These are phyloP conservation scores for Colletotrichum caudatum DNA, from an alignment of 2,329 filamentous ascomycete genomes.

Conservation along the genomic window DNA sequence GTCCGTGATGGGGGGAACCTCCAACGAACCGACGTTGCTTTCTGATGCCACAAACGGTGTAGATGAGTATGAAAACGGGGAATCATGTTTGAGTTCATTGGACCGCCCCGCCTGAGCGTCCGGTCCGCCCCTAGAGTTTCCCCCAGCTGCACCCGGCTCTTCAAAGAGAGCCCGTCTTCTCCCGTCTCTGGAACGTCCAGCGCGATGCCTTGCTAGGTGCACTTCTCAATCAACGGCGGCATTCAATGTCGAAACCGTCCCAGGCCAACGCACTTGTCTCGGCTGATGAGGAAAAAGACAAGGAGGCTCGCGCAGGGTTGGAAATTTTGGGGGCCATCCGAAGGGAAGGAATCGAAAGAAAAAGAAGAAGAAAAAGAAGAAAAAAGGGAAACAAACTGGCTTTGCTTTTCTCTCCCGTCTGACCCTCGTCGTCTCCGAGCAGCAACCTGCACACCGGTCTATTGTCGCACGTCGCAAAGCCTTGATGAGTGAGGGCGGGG, in stretches of 20 bases:
- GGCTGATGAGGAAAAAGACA: not conserved
- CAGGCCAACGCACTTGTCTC: conserved; percentile 17
- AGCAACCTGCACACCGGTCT: not conserved
- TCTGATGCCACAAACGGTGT: conserved; percentile 5
- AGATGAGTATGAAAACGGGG: not conserved
- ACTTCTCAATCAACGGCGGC: not conserved
- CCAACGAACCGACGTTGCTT: not conserved
- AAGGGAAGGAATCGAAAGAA: conserved; percentile 3
- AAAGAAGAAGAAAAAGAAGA: no score
- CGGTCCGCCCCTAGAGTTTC: not conserved
- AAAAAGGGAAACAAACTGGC: no score
- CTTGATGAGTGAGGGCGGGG: conserved; percentile 1
- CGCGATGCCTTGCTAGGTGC: conserved; percentile 5
- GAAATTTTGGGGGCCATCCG: conserved; percentile 8
- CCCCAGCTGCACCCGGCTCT: not conserved
- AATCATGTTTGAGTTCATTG: not conserved
- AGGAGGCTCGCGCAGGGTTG: conserved; percentile 1
- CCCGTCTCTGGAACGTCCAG: not conserved
- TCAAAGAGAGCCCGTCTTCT: no score
- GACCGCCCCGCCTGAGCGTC: not conserved
- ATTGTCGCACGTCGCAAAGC: not conserved
- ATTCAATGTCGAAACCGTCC: conserved; percentile 11
- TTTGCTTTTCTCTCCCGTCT: not conserved
- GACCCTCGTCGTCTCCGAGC: not conserved
- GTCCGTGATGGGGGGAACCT: conserved; percentile 3